Percentiles rank a stretch among this genome's conserved stretches.
These are phyloP conservation scores for Bocquillonia castaneifolia DNA, from an alignment of 441 rosid genomes.

Conservation along the genomic window DNA sequence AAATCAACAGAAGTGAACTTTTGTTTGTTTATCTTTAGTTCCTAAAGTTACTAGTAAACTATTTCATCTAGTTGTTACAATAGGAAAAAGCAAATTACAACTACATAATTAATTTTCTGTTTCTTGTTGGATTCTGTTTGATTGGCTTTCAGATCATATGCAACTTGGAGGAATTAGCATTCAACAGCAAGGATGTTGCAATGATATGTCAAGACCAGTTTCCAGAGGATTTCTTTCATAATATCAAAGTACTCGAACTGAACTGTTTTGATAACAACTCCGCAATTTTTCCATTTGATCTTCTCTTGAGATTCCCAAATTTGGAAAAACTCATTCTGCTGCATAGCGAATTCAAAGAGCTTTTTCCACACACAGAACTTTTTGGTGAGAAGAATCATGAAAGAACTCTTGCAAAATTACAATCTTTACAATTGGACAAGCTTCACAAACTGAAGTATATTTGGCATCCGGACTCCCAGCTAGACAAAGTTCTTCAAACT, in stretches of 20 bases:
- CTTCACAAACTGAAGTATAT: neutral
- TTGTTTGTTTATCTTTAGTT: no score
- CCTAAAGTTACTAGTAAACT: no score
- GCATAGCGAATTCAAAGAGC: slow-evolving; percentile 5
- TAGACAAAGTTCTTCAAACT: neutral
- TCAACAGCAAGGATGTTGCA: slow-evolving; percentile 9
- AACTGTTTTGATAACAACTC: slow-evolving; percentile 14
- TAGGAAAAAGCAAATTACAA: no score
- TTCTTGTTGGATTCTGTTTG: neutral
- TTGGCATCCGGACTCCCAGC: neutral
- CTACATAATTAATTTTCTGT: no score
- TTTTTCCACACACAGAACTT: slow-evolving; percentile 12
- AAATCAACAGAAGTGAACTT: no score
- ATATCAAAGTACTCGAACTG: slow-evolving; percentile 5
- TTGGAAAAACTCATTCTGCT: slow-evolving; percentile 18
- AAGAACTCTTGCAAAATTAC: fast-evolving
- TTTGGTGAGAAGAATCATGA: neutral
- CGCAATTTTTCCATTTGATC: slow-evolving; percentile 14
- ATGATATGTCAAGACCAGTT: slow-evolving; percentile 11
- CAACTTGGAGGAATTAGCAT: slow-evolving; percentile 20
- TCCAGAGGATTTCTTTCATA: slow-evolving; percentile 9
- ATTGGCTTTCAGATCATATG: slow-evolving; percentile 5
- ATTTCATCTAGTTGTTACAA: no score
- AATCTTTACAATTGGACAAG: no score
- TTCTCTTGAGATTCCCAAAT: slow-evolving; percentile 19